Conservation (phyloP, 1,139 yeast species). For the Sugiyamaella castrensis region DNA sequence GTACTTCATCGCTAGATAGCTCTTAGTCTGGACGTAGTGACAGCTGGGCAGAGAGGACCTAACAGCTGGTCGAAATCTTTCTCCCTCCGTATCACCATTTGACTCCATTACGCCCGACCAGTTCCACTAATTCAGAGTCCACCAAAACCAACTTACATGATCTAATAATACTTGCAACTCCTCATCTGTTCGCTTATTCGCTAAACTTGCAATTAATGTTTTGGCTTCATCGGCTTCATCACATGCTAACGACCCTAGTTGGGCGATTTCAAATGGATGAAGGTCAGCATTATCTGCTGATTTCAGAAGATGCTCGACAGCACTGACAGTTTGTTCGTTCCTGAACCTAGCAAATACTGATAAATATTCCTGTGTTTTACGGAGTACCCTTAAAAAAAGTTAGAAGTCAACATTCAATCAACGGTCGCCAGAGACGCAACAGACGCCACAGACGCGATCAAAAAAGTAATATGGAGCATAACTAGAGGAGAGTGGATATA, state of each 20-base stretch:
- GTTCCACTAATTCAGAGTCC: too few species aligned
- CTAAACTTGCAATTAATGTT: slow-evolving; percentile 84
- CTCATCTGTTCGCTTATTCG: slow-evolving; percentile 75
- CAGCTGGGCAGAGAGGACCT: too few species aligned
- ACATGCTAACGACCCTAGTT: slow-evolving; percentile 87
- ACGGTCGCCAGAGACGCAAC: not conserved
- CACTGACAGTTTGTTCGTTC: slow-evolving; percentile 88
- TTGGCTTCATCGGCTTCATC: slow-evolving; percentile 98
- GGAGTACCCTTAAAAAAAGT: slow-evolving; percentile 55
- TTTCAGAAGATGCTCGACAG: slow-evolving; percentile 82
- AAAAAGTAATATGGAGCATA: too few species aligned
- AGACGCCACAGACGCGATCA: not conserved
- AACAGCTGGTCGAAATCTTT: too few species aligned
- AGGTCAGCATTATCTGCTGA: slow-evolving; percentile 62
- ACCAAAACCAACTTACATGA: slow-evolving; percentile 66
- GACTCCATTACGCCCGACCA: too few species aligned
- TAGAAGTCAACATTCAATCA: not conserved
- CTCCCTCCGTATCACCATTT: too few species aligned
- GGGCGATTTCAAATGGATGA: slow-evolving; percentile 96
- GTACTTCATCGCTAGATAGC: too few species aligned
- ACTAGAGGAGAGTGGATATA: too few species aligned
- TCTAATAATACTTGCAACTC: slow-evolving; percentile 84
- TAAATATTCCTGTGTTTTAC: slow-evolving; percentile 86
- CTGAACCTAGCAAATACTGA: slow-evolving; percentile 85
- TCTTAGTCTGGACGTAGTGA: too few species aligned